These are phyloP conservation scores for Brassica napus DNA, from an alignment of 345 rosid species.

Conservation along the genomic window Da-Ae NC_063436.1:25985501-25986000, in stretches of 20 bases:
- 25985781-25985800: slow-evolving; percentile 30
- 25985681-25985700: slow-evolving; percentile 35
- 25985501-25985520: not conserved
- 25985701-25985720: slow-evolving; percentile 27
- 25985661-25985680: not conserved
- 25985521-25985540: slow-evolving; percentile 2
- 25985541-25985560: not conserved
- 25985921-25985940: slow-evolving; percentile 26
- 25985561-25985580: not conserved
- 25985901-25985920: slow-evolving; percentile 34
- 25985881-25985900: slow-evolving; percentile 19
- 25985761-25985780: slow-evolving; percentile 40
- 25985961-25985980: not conserved
- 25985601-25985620: not conserved
- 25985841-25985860: slow-evolving; percentile 31
- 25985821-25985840: slow-evolving; percentile 18
- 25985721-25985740: slow-evolving; percentile 33
- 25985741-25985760: slow-evolving; percentile 27
- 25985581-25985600: slow-evolving; percentile 1
- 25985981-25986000: not conserved
- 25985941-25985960: slow-evolving; percentile 30
- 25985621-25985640: not conserved
- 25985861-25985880: slow-evolving; percentile 37
- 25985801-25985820: slow-evolving; percentile 27
- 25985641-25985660: not conserved